These are phyloP conservation scores for Fusarium pseudonygamai DNA, from an alignment of 2,329 filamentous ascomycete genomes.

Conservation along the genomic window DNA sequence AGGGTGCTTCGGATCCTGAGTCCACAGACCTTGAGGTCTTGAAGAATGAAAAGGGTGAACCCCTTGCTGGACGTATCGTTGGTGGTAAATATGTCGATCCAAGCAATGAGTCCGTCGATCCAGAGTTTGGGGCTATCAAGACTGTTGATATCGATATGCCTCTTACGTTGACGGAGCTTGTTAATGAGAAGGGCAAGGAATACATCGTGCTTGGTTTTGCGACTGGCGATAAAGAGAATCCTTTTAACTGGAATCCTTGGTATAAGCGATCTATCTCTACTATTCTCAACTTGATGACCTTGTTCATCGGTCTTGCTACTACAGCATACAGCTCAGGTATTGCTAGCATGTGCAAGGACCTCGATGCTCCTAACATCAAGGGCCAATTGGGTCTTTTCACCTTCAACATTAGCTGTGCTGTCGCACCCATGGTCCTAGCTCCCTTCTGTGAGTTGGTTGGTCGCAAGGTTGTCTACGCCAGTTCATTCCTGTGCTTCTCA, in stretches of 20 bases:
- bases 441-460: constrained; percentile 36
- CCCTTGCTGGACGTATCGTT: constrained; percentile 28
- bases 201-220: constrained; percentile 36
- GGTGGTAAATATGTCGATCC: constrained; percentile 34
- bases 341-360: constrained; percentile 25
- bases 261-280: constrained; percentile 37
- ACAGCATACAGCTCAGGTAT: constrained; percentile 38
- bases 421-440: constrained; percentile 32
- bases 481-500: constrained; percentile 33
- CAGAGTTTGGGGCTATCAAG: constrained; percentile 32
- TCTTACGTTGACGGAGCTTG: constrained; percentile 28
- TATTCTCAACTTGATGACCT: constrained; percentile 37
- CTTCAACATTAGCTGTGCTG: constrained; percentile 36
- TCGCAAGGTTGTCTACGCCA: constrained; percentile 33
- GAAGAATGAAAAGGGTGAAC: constrained; percentile 28
- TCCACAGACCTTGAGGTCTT: constrained; percentile 24
- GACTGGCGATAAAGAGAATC: constrained; percentile 36
- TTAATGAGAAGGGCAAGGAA: constrained; percentile 32
- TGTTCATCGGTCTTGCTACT: constrained; percentile 36
- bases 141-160: constrained; percentile 36
- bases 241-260: constrained; percentile 39
- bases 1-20: constrained; percentile 25
- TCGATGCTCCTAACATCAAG: constrained; percentile 31
- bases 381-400: constrained; percentile 36
- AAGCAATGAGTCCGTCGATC: constrained; percentile 22